Conservation (phyloP, 768 basidiomycete species). For the Saitozyma sp. region DNA sequence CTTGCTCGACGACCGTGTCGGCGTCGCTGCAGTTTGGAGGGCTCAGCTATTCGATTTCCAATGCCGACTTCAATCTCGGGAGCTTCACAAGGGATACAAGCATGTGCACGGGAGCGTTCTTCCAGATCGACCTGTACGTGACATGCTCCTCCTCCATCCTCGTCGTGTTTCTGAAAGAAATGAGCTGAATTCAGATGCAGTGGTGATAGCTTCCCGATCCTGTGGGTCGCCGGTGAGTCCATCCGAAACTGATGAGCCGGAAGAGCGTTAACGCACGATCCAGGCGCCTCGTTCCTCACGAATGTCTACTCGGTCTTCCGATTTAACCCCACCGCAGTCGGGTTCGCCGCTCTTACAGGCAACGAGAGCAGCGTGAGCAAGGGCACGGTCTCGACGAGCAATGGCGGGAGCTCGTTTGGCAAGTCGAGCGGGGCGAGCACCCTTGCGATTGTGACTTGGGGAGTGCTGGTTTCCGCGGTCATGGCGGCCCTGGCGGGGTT, state of each 20-base stretch:
- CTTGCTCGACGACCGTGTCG: conserved; percentile 68
- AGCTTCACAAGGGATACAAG: conserved; percentile 55
- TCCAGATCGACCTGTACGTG: conserved; percentile 61
- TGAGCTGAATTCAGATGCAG: not conserved
- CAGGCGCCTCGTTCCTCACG: conserved; percentile 85
- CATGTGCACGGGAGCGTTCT: conserved; percentile 83
- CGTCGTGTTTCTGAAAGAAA: no score
- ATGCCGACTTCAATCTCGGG: conserved; percentile 76
- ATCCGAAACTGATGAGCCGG: no score
- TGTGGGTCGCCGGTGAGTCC: conserved; percentile 69
- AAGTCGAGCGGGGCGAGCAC: no score
- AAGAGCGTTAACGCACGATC: no score
- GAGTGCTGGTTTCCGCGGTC: no score
- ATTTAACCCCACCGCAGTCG: conserved; percentile 73
- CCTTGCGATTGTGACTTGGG: no score
- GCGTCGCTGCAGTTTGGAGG: conserved; percentile 73
- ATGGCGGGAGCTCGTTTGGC: not conserved
- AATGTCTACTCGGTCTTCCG: conserved; percentile 92
- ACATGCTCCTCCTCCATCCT: conserved; percentile 40
- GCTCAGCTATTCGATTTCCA: conserved; percentile 69
- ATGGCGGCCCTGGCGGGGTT: no score
- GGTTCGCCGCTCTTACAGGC: conserved; percentile 73
- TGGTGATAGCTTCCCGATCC: conserved; percentile 36
- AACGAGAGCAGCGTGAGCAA: conserved; percentile 41
- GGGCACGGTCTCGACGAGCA: conserved; percentile 3